Base-by-base conservation (phyloP, 768 basidiomycete genomes). In the Pilatotrama ljubarskyi region DNA sequence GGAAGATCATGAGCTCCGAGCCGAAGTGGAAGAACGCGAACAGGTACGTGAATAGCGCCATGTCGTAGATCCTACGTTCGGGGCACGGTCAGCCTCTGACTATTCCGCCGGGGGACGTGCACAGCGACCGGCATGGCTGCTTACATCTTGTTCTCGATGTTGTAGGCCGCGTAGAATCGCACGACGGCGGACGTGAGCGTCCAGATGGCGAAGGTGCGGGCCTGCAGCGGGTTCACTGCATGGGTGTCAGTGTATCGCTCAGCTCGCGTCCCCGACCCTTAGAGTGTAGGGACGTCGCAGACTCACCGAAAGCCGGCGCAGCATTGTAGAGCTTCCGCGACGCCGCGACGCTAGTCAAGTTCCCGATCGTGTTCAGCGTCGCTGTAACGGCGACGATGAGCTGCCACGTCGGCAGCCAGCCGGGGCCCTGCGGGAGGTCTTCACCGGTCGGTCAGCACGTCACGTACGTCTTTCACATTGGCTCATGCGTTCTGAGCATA, bases 131-230 rank as follows among this genome's bases (percentile, higher is more conserved):
- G 32, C 6, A 24, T 47, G 40, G 49, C 18, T 36, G 18, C 87
- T 64, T 70, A 95, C 96, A 81, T 77, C 75, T 92, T 92, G 69
- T 85, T 80, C 58, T 86, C 77, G 65, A 98, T 90, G 70, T 98
- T 80, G 75, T 95, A 98, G 6, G 96, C 94, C 11, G 93, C 91
- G 66, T 95, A 95, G 48, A 80, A 77, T 36, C 96, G 86, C 49
- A 98, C 85, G 46, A 90, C 76, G 22, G 91, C 92, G 8, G 93
- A 85, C 5, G 90, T 87, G 51, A 96, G 72, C 0, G 95, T 98
- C 96, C 96, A 99, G 1, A 85, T 81, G 1, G 84, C 95, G 70
- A 97, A 97, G 5, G 94, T 91, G 46, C 96, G 83, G 37, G 92
- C 90, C 64, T 95, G 92, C 18, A 98, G 80, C 17, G 80, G 74